These are phyloP conservation scores for Malus fusca DNA, from an alignment of 306 rosid species.

Conservation along the genomic window DNA sequence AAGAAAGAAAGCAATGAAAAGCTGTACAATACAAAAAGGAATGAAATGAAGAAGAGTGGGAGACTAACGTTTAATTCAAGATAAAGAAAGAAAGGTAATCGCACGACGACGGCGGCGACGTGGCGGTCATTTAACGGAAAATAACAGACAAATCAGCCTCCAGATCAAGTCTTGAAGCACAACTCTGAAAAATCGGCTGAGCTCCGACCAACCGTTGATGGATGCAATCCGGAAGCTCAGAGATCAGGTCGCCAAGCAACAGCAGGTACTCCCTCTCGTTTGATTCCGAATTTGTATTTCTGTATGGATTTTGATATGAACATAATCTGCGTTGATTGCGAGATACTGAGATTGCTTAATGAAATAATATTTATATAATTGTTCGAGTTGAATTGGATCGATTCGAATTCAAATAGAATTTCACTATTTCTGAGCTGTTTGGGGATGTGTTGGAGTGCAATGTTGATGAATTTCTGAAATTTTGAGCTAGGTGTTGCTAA, in stretches of 20 bases:
- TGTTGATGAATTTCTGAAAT: neutral
- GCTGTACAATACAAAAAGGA: neutral
- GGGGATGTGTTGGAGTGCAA: neutral
- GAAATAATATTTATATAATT: neutral
- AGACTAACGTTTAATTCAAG: slow-evolving; percentile 14
- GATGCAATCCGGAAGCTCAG: slow-evolving; percentile 79
- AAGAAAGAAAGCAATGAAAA: neutral
- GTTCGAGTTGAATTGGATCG: neutral
- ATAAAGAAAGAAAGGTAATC: neutral
- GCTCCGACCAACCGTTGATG: slow-evolving; percentile 22
- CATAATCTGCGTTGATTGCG: neutral
- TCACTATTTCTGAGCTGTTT: neutral
- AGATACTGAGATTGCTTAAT: neutral
- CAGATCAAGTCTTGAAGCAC: neutral
- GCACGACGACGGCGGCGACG: neutral
- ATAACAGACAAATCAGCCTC: neutral
- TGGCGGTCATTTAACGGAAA: neutral
- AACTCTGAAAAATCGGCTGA: neutral
- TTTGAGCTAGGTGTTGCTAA: neutral
- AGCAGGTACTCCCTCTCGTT: slow-evolving; percentile 43
- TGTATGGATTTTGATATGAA: neutral
- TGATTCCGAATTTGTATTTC: neutral
- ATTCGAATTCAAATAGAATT: neutral
- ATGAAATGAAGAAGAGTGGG: neutral
- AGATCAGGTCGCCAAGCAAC: slow-evolving; percentile 89